Evolutionary conservation across 108 stramenopile species (phyloP).

Genomic region (Stephanodiscus minutulus): DNA sequence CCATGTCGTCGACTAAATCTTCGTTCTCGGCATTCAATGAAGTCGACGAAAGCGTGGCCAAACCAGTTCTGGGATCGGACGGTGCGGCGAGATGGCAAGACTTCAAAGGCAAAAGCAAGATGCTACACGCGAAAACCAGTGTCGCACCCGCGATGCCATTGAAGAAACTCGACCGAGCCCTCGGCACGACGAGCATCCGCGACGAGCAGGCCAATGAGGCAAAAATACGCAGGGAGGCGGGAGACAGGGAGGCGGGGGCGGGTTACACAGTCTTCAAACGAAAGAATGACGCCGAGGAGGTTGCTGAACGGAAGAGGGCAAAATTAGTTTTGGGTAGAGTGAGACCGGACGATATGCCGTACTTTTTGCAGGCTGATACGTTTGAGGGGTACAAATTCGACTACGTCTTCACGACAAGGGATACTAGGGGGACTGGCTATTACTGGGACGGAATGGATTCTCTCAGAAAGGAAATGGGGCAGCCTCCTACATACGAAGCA

Average conservation of each 20-base stretch:
- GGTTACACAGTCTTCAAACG: constrained; percentile 74
- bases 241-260: constrained; percentile 52
- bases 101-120: constrained; percentile 46
- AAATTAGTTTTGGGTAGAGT: constrained; percentile 58
- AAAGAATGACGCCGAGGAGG: constrained; percentile 56
- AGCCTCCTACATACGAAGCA: neutral
- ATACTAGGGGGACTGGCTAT: constrained; percentile 74
- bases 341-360: constrained; percentile 67
- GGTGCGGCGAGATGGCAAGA: constrained; percentile 79
- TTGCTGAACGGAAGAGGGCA: constrained; percentile 50
- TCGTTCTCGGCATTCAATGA: constrained; percentile 73
- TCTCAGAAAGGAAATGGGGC: constrained; percentile 55
- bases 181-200: constrained; percentile 65
- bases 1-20: constrained; percentile 16
- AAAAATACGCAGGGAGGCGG: constrained; percentile 59
- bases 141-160: constrained; percentile 74
- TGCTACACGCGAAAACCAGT: constrained; percentile 16
- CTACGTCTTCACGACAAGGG: constrained; percentile 83
- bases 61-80: constrained; percentile 80
- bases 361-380: constrained; percentile 61
- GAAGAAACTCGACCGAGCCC: constrained; percentile 68
- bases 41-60: constrained; percentile 79
- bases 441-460: constrained; percentile 90
- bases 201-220: constrained; percentile 75
- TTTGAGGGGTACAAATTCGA: constrained; percentile 80